Percentiles rank a stretch among this genome's conserved stretches.
phyloP scores from a whole-genome alignment of 2,329 filamentous ascomycete species.

The Coccinonectria pachysandricola region DNA sequence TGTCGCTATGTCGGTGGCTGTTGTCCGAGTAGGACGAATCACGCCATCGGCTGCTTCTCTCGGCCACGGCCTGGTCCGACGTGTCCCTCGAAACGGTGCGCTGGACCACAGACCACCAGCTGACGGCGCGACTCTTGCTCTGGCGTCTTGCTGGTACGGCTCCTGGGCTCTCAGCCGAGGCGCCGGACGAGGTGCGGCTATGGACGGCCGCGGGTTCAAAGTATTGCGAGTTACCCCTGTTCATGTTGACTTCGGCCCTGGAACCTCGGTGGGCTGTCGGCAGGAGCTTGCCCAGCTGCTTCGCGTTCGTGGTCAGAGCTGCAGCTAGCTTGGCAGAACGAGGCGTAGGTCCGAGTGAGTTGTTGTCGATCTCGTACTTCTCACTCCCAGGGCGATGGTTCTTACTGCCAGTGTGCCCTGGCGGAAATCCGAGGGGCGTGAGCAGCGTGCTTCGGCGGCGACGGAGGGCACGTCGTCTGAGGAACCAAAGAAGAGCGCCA shows the following conservation, averaged over 20 bases:
- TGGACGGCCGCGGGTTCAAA: constrained; percentile 25
- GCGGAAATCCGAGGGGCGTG: constrained; percentile 34
- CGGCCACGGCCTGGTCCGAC: too few relatives aligned
- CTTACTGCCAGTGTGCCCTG: constrained; percentile 6
- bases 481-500: constrained; percentile 40
- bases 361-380: constrained; percentile 27
- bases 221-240: constrained; percentile 45
- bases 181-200: constrained; percentile 28
- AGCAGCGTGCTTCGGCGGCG: constrained; percentile 37
- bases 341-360: constrained; percentile 40
- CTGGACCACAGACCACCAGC: neutral
- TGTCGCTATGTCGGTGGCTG: too few relatives aligned
- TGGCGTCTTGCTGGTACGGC: constrained; percentile 2
- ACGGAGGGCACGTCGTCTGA: constrained; percentile 30
- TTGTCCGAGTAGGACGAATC: too few relatives aligned
- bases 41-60: too few relatives aligned
- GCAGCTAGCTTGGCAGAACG: constrained; percentile 23
- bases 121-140: neutral
- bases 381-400: constrained; percentile 4
- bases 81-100: too few relatives aligned
- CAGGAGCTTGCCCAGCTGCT: constrained; percentile 14
- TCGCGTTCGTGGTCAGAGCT: constrained; percentile 20
- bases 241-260: constrained; percentile 35
- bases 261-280: constrained; percentile 15
- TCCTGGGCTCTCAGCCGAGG: neutral